Conservation (phyloP, 495 filamentous ascomycete species). For the Tuber microsphaerosporum region DNA sequence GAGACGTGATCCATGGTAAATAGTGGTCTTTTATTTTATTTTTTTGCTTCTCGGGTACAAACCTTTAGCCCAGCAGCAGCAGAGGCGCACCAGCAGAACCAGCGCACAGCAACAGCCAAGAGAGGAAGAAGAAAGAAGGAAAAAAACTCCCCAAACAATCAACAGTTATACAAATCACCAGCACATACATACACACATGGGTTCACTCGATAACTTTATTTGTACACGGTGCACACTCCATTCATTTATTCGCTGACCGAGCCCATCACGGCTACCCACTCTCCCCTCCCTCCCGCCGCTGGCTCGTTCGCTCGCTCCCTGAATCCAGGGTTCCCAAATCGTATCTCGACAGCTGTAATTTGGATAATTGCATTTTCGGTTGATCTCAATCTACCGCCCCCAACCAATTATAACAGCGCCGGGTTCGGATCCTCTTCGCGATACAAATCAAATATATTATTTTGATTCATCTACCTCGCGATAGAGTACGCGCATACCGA, state of each 20-base stretch:
- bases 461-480: too few species aligned
- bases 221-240: not conserved
- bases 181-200: not conserved
- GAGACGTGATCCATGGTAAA: not conserved
- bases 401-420: not conserved
- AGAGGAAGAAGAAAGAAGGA: not conserved
- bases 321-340: not conserved
- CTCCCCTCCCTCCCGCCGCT: not conserved
- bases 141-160: not conserved
- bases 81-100: too few species aligned
- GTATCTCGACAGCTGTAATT: slow-evolving; percentile 2
- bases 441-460: too few species aligned
- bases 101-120: not conserved
- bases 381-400: not conserved
- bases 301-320: not conserved
- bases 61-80: not conserved
- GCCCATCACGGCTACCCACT: not conserved
- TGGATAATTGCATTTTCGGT: not conserved
- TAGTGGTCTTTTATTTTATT: not conserved
- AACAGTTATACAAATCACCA: not conserved
- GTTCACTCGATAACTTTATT: not conserved
- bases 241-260: not conserved
- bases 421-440: not conserved
- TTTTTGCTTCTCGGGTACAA: not conserved
- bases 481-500: not conserved